A percentile compares a stretch with the other conserved stretches of the same genome.
Conservation (phyloP, 352 stramenopile genomes). For the Phytophthora pini region DNA sequence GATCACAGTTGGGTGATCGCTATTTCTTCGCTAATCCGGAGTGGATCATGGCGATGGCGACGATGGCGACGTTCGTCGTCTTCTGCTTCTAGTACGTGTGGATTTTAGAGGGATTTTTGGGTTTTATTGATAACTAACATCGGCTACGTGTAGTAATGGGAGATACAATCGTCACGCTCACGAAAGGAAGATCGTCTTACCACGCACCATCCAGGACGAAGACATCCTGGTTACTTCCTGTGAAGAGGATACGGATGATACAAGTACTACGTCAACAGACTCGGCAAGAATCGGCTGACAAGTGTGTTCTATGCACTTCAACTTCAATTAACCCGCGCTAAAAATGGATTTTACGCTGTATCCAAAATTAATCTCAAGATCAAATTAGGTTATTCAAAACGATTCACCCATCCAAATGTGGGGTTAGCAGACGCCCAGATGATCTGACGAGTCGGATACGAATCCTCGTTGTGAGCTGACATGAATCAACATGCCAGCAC, state of each 20-base stretch:
- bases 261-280: neutral
- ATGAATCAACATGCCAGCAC: too few relatives aligned
- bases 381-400: too few relatives aligned
- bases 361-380: too few relatives aligned
- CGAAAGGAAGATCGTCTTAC: constrained; percentile 23
- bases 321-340: too few relatives aligned
- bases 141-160: constrained; percentile 38
- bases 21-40: constrained; percentile 62
- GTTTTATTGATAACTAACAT: neutral
- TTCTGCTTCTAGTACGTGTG: constrained; percentile 67
- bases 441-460: too few relatives aligned
- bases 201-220: neutral
- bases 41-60: constrained; percentile 55
- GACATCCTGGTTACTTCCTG: neutral
- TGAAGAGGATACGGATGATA: neutral
- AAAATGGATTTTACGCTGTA: too few relatives aligned
- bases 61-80: constrained; percentile 43
- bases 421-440: too few relatives aligned
- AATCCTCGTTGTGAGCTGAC: too few relatives aligned
- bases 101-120: neutral
- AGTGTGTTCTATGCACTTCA: too few relatives aligned
- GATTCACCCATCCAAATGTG: too few relatives aligned
- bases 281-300: constrained; percentile 3
- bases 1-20: constrained; percentile 38
- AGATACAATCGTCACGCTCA: constrained; percentile 57